Base-by-base conservation (phyloP, 2,329 filamentous ascomycete genomes). In the Diaporthe sp. region DNA sequence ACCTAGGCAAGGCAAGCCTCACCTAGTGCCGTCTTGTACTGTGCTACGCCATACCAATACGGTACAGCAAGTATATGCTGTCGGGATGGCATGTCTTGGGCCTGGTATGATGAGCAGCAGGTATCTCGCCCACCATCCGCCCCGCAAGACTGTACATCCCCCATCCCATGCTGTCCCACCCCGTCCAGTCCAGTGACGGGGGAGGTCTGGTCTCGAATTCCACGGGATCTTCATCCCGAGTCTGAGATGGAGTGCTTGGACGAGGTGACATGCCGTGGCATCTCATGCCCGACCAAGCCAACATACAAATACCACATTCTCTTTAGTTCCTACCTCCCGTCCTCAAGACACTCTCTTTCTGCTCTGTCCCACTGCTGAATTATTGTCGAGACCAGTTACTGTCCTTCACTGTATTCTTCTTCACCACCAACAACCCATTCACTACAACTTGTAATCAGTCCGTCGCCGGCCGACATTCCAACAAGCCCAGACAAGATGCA, bases 391-490 rank as follows among this genome's bases (percentile, higher is more conserved):
- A 74, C 58, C 73, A 66, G 50, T 13, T 74, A 57, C 76, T 76
- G 73, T 76, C 33, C 78, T 77, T 77, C 47, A 77, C 74, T 78
- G 77, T 71, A 75, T 80, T 78, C 74, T 75, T 71, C 33, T 80
- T 78, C 78, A 57, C 38, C 77, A 77, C n/a, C 38, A 50, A n/a
- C 42, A 33, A 1, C 58, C 52, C 47, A 40, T 68, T 45, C 57
- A 57, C 74, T 80, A 80, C 75, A 78, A 79, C 76, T 81, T 80
- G 57, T 72, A 74, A 77, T 78, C 77, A 81, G 81, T 83, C 84
- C 80, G 87, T 89, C 87, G 87, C 87, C 86, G 87, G 87, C 80
- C 87, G 87, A 89, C 87, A 80, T 82, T 72, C 77, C 82, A 77
- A 55, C 52, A 74, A 77, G 58, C 66, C 47, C 4, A 57, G 61